Evolutionary conservation across 1,284 basidiomycete species (phyloP), one percentile per base, ranked within the genome.

Genomic region (Marasmius tenuissimus): DNA sequence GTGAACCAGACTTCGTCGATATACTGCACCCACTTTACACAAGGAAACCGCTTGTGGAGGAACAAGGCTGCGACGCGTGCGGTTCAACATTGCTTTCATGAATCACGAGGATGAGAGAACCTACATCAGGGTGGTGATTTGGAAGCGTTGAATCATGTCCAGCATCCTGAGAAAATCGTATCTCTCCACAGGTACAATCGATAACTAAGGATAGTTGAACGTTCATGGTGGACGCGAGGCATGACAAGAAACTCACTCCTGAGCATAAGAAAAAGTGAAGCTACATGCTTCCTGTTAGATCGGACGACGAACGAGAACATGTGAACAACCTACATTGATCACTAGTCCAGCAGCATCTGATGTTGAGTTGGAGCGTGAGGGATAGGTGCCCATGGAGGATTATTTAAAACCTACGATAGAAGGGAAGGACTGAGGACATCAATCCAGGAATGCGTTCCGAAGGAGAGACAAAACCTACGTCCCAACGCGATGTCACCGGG

Each of bases 261-360:
- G 69, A 71, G 65, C 79, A 85, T 16, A 79, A 54, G 58, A 73
- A 63, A 63, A 73, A 79, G 62, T 82, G 81, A 50, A 85, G 45
- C 80, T 75, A 67, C 34, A 38, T 38, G 34, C 53, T 45, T 56
- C 20, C 50, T 16, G 39, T 12, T 16, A 27, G 16, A 53, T 12
- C 14, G 35, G 52, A 56, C 47, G 37, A 9, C 6, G 12, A 34
- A 51, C 38, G 40, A 48, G 27, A 35, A 37, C n/a, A 54, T 5
- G 33, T 3, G 16, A 48, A 38, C n/a, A 10, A 65, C 74, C 67
- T 66, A 82, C 74, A 59, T 73, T 75, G 56, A 81, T 73, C n/a
- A 84, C 73, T 4, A 85, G 73, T 9, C 85, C 85, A 62, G 84
- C 85, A 8, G 85, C 85, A 61, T 87, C 84, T 86, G 60, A 51